Percentiles rank a stretch among this genome's conserved stretches.
Conservation (phyloP, 495 filamentous ascomycete species). For the Talaromyces liani region DNA sequence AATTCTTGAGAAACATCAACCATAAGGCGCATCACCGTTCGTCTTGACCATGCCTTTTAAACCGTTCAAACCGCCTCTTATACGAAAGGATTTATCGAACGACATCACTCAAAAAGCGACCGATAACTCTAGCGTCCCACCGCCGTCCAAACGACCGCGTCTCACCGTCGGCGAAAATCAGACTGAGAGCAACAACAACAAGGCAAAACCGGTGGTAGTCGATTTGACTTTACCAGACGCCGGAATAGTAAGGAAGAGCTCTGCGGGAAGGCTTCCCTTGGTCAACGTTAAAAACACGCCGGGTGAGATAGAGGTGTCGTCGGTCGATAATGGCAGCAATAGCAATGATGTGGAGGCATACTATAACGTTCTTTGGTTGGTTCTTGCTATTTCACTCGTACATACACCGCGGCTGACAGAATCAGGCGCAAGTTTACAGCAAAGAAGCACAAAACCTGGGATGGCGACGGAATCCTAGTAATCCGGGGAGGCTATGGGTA, state of each 20-base stretch:
- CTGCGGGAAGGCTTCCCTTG: slow-evolving; percentile 21
- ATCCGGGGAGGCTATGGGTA: slow-evolving; percentile 50
- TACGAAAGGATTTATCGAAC: slow-evolving; percentile 22
- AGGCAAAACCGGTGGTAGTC: neutral
- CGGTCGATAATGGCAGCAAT: slow-evolving; percentile 1
- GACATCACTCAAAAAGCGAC: neutral
- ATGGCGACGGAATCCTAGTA: slow-evolving; percentile 69
- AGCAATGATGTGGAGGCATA: slow-evolving; percentile 35
- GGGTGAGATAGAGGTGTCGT: slow-evolving; percentile 6
- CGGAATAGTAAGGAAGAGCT: neutral
- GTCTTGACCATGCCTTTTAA: slow-evolving; percentile 34
- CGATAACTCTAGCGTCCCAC: slow-evolving; percentile 6
- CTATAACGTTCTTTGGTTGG: slow-evolving; percentile 63
- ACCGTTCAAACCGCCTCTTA: slow-evolving; percentile 37
- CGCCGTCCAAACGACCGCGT: slow-evolving; percentile 26
- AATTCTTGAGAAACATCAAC: neutral
- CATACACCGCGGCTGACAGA: slow-evolving; percentile 1
- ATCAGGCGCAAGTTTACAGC: slow-evolving; percentile 63
- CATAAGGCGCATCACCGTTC: neutral
- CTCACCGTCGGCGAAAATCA: slow-evolving; percentile 16
- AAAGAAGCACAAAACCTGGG: slow-evolving; percentile 85
- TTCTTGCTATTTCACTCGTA: neutral
- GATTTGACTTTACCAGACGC: neutral
- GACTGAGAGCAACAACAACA: slow-evolving; percentile 1
- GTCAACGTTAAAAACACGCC: slow-evolving; percentile 22